Percentiles rank a stretch among this genome's conserved stretches.
These are phyloP conservation scores for Aspergillus fructus DNA, from an alignment of 2,329 filamentous ascomycete genomes.

Conservation along the genomic window DNA sequence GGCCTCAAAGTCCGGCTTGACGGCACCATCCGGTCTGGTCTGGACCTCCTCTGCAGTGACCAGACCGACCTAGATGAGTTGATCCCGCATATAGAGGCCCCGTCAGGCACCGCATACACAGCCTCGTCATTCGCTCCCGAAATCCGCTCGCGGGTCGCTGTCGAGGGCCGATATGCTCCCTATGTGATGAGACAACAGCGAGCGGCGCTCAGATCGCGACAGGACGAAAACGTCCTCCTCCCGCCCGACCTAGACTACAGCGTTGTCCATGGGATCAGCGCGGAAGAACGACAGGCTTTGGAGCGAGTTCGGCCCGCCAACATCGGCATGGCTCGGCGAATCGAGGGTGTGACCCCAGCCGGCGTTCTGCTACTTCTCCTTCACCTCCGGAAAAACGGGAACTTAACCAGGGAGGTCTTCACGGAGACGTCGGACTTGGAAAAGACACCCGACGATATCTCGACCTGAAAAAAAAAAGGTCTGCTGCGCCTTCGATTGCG, in stretches of 20 bases:
- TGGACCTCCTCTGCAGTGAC: slow-evolving; percentile 74
- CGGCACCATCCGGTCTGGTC: slow-evolving; percentile 66
- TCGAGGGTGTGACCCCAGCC: slow-evolving; percentile 68
- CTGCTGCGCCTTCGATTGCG: not conserved
- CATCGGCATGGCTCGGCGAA: slow-evolving; percentile 80
- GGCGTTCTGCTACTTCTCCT: slow-evolving; percentile 46
- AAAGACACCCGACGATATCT: slow-evolving; percentile 17
- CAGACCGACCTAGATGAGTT: slow-evolving; percentile 61
- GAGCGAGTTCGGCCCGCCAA: slow-evolving; percentile 73
- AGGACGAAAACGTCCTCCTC: slow-evolving; percentile 73
- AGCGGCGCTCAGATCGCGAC: slow-evolving; percentile 65
- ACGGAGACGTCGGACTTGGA: slow-evolving; percentile 10
- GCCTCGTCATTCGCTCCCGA: slow-evolving; percentile 50
- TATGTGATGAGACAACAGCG: slow-evolving; percentile 74
- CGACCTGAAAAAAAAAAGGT: not conserved
- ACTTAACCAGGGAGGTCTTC: not conserved
- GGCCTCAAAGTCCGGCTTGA: slow-evolving; percentile 71
- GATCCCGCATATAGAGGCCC: slow-evolving; percentile 49
- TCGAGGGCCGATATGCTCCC: slow-evolving; percentile 83
- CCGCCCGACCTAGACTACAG: slow-evolving; percentile 77
- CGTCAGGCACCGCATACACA: slow-evolving; percentile 41
- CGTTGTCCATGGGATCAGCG: slow-evolving; percentile 69
- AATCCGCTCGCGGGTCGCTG: slow-evolving; percentile 68
- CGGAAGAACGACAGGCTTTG: slow-evolving; percentile 74
- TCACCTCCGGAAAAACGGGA: slow-evolving; percentile 31